A percentile compares a stretch with the other conserved stretches of the same genome.
These are phyloP conservation scores for Cadophora luteo-olivacea DNA, from an alignment of 2,329 filamentous ascomycete species.

Conservation along the genomic window DNA sequence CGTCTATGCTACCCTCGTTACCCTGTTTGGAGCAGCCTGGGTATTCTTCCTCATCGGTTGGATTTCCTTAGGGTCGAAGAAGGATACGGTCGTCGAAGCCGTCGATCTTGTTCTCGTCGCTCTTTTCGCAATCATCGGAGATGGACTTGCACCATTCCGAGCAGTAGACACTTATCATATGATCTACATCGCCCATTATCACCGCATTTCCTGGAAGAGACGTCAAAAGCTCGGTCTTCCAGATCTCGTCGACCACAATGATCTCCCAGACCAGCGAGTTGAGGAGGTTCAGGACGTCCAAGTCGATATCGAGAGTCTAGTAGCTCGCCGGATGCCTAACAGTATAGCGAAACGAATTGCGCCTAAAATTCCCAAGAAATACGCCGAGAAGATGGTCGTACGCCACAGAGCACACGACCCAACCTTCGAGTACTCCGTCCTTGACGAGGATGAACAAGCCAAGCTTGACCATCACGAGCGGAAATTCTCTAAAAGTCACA, in stretches of 20 bases:
- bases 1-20: slow-evolving; percentile 83
- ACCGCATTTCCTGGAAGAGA: slow-evolving; percentile 50
- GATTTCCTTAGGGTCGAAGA: slow-evolving; percentile 79
- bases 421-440: slow-evolving; percentile 61
- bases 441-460: slow-evolving; percentile 70
- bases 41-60: slow-evolving; percentile 88
- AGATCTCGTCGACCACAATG: slow-evolving; percentile 59
- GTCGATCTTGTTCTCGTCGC: slow-evolving; percentile 75
- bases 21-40: slow-evolving; percentile 84
- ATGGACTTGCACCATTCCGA: slow-evolving; percentile 75
- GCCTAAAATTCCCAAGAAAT: slow-evolving; percentile 35
- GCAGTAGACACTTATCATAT: slow-evolving; percentile 87
- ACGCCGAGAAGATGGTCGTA: slow-evolving; percentile 32
- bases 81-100: slow-evolving; percentile 71
- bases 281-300: slow-evolving; percentile 48
- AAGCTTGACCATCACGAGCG: slow-evolving; percentile 76
- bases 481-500: slow-evolving; percentile 83
- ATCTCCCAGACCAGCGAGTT: slow-evolving; percentile 55
- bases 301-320: slow-evolving; percentile 48
- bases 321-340: slow-evolving; percentile 34
- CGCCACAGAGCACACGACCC: slow-evolving; percentile 28
- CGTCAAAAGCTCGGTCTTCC: slow-evolving; percentile 68
- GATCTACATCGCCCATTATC: slow-evolving; percentile 78
- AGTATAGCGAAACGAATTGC: slow-evolving; percentile 33
- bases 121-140: slow-evolving; percentile 72